Evolutionary conservation across 345 rosid genomes (phyloP).

Genomic region (Dimocarpus longan): DNA sequence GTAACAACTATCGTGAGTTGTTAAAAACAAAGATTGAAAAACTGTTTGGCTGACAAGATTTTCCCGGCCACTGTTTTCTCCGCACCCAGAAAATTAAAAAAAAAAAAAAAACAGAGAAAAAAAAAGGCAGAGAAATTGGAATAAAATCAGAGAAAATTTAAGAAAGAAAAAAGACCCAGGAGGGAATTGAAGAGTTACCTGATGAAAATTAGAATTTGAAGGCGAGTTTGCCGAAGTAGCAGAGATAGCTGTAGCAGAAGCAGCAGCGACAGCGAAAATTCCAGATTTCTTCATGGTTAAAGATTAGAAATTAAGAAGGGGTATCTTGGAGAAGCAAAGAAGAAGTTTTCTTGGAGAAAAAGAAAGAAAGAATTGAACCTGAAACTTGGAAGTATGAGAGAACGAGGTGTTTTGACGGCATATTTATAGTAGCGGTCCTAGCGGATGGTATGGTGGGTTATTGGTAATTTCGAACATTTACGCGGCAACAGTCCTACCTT

Average conservation of each 20-base stretch:
- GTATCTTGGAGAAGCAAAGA: not conserved
- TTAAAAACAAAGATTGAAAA: not conserved
- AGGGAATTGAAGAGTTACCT: conserved; percentile 36
- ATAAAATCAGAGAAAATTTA: not conserved
- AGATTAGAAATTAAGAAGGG: conserved; percentile 9
- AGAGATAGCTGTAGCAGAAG: conserved; percentile 54
- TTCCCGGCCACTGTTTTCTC: conserved; percentile 4
- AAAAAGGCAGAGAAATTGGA: not conserved
- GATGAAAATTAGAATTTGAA: conserved; percentile 35
- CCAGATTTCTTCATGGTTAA: conserved; percentile 58
- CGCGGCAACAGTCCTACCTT: conserved; percentile 33
- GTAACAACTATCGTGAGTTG: not conserved
- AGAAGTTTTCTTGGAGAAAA: conserved; percentile 2
- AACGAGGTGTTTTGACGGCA: not conserved
- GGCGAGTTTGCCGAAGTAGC: conserved; percentile 34
- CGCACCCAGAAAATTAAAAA: conserved; percentile 20
- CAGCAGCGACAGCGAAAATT: conserved; percentile 49
- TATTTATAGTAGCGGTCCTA: conserved; percentile 13
- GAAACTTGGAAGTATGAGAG: not conserved
- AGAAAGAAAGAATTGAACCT: not conserved
- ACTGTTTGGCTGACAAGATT: not conserved
- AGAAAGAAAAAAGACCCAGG: conserved; percentile 17
- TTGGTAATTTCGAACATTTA: conserved; percentile 27
- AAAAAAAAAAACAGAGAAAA: too few relatives aligned
- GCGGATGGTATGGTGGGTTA: not conserved